phyloP scores from a whole-genome alignment of 768 basidiomycete genomes.

The Tephrocybe sp. region DNA sequence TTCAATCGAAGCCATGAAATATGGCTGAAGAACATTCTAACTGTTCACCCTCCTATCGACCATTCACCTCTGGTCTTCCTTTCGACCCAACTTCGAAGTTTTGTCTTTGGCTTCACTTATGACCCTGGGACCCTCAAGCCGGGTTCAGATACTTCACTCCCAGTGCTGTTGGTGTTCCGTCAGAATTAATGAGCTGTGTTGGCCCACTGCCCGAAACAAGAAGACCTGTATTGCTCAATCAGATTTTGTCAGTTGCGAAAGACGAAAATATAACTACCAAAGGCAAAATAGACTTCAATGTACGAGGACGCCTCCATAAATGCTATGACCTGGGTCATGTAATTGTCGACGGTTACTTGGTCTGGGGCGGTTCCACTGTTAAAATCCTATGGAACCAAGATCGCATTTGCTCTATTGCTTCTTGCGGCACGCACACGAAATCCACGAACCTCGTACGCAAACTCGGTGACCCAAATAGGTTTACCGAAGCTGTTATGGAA shows the following conservation, averaged over 20 bases:
- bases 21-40: too few species aligned
- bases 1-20: too few species aligned
- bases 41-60: too few species aligned
- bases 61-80: too few species aligned
- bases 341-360: slow-evolving; percentile 38
- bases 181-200: background rate
- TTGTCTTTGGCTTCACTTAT: too few species aligned
- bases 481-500: slow-evolving; percentile 41
- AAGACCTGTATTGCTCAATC: background rate
- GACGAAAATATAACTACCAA: slow-evolving; percentile 35
- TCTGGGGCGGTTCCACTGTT: background rate
- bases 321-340: slow-evolving; percentile 48
- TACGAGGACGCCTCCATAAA: slow-evolving; percentile 53
- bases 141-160: background rate
- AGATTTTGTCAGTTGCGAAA: background rate
- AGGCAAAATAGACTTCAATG: slow-evolving; percentile 63
- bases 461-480: slow-evolving; percentile 62
- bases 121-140: too few species aligned
- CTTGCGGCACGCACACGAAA: too few species aligned
- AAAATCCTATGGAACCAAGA: background rate
- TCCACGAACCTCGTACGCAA: slow-evolving; percentile 54
- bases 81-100: too few species aligned
- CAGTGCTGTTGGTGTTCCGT: background rate
- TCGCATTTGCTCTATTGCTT: too few species aligned
- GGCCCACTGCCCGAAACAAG: background rate